These are phyloP conservation scores for Populus hybrid DNA, from an alignment of 441 rosid species.

Conservation along the genomic window DNA sequence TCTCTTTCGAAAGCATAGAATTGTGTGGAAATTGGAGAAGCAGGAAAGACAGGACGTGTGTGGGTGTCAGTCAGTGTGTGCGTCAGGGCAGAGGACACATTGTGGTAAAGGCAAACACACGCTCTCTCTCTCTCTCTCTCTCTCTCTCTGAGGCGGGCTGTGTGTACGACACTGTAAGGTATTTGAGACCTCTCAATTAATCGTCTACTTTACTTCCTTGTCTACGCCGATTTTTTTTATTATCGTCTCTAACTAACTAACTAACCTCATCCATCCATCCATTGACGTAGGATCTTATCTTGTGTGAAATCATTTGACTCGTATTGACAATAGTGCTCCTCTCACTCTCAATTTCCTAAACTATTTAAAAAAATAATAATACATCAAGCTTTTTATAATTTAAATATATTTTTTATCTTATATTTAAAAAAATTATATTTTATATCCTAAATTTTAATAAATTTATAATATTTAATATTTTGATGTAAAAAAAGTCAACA, in stretches of 20 bases:
- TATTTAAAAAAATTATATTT: too few species aligned
- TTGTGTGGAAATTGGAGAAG: not conserved
- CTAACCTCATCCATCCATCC: not conserved
- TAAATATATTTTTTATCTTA: too few species aligned
- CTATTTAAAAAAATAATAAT: too few species aligned
- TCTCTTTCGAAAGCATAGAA: not conserved
- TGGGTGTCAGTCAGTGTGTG: not conserved
- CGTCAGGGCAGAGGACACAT: not conserved
- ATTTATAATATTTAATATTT: too few species aligned
- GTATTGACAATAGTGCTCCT: not conserved
- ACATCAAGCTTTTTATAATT: too few species aligned
- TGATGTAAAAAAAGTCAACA: too few species aligned
- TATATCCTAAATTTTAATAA: too few species aligned
- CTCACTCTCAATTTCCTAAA: too few species aligned
- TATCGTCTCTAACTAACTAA: not conserved
- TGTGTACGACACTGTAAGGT: not conserved
- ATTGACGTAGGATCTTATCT: not conserved
- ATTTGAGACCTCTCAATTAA: not conserved
- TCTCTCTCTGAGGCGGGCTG: too few species aligned
- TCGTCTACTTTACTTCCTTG: not conserved
- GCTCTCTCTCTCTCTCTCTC: not conserved
- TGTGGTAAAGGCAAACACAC: not conserved
- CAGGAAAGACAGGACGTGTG: not conserved
- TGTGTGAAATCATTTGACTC: not conserved
- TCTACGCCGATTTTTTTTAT: not conserved